phyloP scores from a whole-genome alignment of 768 basidiomycete genomes.

The Naganishia onofrii region DNA sequence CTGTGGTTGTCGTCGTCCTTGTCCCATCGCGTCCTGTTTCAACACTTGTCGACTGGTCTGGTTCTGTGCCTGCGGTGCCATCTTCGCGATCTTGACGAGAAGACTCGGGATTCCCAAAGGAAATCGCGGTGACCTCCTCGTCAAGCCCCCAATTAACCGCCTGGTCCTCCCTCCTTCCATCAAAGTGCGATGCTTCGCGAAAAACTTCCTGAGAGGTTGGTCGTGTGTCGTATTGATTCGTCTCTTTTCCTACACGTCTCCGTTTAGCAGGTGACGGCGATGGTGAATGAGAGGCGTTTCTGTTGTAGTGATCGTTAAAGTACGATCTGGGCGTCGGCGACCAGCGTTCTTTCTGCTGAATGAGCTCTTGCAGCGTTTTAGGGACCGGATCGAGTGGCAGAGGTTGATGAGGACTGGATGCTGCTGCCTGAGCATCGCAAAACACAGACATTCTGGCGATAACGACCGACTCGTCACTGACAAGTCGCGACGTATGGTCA shows the following conservation, averaged over 20 bases:
- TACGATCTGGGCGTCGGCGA: constrained; percentile 12
- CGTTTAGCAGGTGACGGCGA: constrained; percentile 14
- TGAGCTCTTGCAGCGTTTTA: constrained; percentile 17
- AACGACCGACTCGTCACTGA: not conserved
- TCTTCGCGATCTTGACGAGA: not conserved
- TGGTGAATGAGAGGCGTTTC: constrained; percentile 5
- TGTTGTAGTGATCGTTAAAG: constrained; percentile 3
- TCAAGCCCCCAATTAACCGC: constrained; percentile 13
- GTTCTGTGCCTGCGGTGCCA: not conserved
- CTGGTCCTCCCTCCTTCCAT: not conserved
- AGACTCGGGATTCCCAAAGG: not conserved
- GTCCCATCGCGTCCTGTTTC: constrained; percentile 7
- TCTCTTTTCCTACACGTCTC: not conserved
- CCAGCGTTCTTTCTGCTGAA: constrained; percentile 18
- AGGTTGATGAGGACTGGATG: constrained; percentile 5
- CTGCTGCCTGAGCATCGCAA: not conserved
- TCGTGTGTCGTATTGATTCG: not conserved
- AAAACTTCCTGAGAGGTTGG: not conserved
- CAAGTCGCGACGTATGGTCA: not conserved
- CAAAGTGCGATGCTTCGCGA: not conserved
- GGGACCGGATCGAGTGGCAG: constrained; percentile 18
- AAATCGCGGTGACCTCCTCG: constrained; percentile 8
- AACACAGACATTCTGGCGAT: constrained; percentile 5
- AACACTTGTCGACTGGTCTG: not conserved
- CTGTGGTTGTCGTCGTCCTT: constrained; percentile 1